Evolutionary conservation across 768 basidiomycete genomes (phyloP), one percentile per base, ranked within the genome.

Genomic region (Tubosaeta brunneosetosa): DNA sequence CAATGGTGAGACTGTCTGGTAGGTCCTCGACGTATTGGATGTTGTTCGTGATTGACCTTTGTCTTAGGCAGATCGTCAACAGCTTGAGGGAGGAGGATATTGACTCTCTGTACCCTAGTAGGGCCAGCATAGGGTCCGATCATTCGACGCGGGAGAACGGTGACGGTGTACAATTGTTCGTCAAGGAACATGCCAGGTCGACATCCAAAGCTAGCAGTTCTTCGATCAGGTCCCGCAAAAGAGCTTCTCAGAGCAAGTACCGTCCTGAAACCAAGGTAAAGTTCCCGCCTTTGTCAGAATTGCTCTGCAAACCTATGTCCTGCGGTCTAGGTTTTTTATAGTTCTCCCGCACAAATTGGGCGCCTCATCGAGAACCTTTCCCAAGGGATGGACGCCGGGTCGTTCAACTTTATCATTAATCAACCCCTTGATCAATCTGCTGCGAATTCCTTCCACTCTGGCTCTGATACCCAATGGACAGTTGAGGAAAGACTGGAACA

Each of bases 1-100:
- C n/a, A 91, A 91, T 63, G 91, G 91, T 22, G 84, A 91, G 65
- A 89, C 87, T 8, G 84, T 93, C 55, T 93, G 91, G 91, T 88
- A 50, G 52, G 83, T 74, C 43, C 42, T 51, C 10, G 5, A 33
- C 45, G 34, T 36, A 1, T n/a, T 10, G 8, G 1, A 12, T 19
- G 51, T 32, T 6, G 32, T 38, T 19, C 25, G n/a, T 6, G 17
- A 37, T 42, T 58, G 31, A 49, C 41, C 16, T 32, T 29, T 41
- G 43, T 44, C 53, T 40, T 51, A 66, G 88, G 88, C 84, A 83
- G 56, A 86, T 92, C 59, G 87, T 93, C 44, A 89, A 91, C 61
- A 86, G 88, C 13, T 72, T 93, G 56, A 84, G 91, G 47, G 86
- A 88, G 49, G 85, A 84, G 16, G 87, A 90, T 58, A 76, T 80